phyloP scores from a whole-genome alignment of 805 yeast species.

The Barnettozyma sp. region DNA sequence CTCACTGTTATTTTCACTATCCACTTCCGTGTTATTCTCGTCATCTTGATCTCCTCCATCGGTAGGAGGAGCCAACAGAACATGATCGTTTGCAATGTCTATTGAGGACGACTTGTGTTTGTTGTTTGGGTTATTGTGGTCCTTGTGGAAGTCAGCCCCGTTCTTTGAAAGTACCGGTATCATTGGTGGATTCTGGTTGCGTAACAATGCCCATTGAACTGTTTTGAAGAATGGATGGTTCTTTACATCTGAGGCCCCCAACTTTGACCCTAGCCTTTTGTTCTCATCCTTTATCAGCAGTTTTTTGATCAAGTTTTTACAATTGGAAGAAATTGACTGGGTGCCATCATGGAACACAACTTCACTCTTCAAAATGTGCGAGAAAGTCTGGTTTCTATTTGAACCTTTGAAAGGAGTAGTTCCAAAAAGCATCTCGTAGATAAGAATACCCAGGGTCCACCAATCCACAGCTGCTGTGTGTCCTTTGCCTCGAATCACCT shows the following conservation, averaged over 20 bases:
- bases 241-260: conserved; percentile 94
- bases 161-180: conserved; percentile 67
- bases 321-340: conserved; percentile 59
- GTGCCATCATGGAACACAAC: conserved; percentile 64
- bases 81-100: conserved; percentile 26
- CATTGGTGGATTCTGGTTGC: conserved; percentile 94
- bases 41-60: conserved; percentile 17
- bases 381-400: conserved; percentile 82
- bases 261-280: conserved; percentile 81
- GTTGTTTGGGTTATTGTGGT: conserved; percentile 8
- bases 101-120: conserved; percentile 20
- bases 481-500: conserved; percentile 93
- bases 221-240: conserved; percentile 86
- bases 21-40: conserved; percentile 6
- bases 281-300: conserved; percentile 82
- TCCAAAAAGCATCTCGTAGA: conserved; percentile 93
- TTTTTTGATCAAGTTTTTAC: conserved; percentile 76
- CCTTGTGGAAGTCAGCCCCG: conserved; percentile 44
- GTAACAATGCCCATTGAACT: conserved; percentile 89
- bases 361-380: conserved; percentile 78
- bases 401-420: conserved; percentile 95
- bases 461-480: conserved; percentile 98
- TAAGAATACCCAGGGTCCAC: conserved; percentile 96
- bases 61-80: conserved; percentile 13
- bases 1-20: not conserved